A percentile compares a stretch with the other conserved stretches of the same genome.
Evolutionary conservation across 805 yeast species (phyloP).

Genomic region (Jamesozyma rosinii): DNA sequence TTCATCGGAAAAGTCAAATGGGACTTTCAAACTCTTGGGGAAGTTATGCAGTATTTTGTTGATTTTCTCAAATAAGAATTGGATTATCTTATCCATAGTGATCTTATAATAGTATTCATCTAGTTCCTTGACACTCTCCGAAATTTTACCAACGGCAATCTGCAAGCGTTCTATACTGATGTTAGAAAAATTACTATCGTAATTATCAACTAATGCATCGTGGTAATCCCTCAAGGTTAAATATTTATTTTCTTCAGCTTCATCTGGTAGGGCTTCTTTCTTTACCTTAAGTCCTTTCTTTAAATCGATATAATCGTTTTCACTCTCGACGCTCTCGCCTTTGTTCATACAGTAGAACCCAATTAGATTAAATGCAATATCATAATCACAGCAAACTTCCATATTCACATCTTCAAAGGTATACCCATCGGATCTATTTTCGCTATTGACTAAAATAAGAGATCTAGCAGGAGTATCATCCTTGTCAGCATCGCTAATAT

Average conservation of each 20-base stretch:
- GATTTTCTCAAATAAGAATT: slow-evolving; percentile 35
- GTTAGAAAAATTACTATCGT: slow-evolving; percentile 20
- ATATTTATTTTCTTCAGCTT: slow-evolving; percentile 12
- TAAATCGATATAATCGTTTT: slow-evolving; percentile 13
- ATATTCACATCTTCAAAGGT: slow-evolving; percentile 15
- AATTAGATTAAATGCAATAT: slow-evolving; percentile 22
- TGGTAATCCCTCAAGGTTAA: slow-evolving; percentile 27
- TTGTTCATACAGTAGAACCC: slow-evolving; percentile 15
- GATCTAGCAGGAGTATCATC: slow-evolving; percentile 15
- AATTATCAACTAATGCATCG: slow-evolving; percentile 25
- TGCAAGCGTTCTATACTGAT: slow-evolving; percentile 16
- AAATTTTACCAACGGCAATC: slow-evolving; percentile 26
- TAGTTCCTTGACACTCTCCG: slow-evolving; percentile 36
- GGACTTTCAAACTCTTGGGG: slow-evolving; percentile 31
- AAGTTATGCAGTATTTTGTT: slow-evolving; percentile 30
- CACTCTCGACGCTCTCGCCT: slow-evolving; percentile 11
- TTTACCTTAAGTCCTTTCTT: neutral
- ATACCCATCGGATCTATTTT: slow-evolving; percentile 18
- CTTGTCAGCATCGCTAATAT: slow-evolving; percentile 6
- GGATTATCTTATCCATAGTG: slow-evolving; percentile 32
- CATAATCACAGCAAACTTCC: slow-evolving; percentile 14
- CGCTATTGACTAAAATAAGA: slow-evolving; percentile 15
- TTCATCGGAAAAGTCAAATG: slow-evolving; percentile 24
- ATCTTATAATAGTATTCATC: slow-evolving; percentile 40
- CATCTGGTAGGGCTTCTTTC: neutral